Evolutionary conservation across 2,329 filamentous ascomycete species (phyloP).

Genomic region (Claviceps pusilla): DNA sequence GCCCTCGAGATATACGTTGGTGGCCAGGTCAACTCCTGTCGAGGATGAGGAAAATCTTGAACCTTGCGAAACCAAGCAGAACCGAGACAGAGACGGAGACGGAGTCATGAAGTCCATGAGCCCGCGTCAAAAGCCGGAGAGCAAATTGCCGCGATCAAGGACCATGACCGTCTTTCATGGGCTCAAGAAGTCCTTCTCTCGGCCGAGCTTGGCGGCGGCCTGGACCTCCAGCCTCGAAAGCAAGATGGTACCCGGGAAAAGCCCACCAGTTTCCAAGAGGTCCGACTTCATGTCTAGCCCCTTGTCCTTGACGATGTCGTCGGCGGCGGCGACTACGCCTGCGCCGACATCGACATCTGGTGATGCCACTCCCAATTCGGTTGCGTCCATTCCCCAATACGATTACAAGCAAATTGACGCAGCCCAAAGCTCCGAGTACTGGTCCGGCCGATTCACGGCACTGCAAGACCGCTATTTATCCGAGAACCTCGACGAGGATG

Average conservation of each 20-base stretch:
- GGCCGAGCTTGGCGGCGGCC: conserved; percentile 13
- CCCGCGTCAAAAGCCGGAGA: conserved; percentile 2
- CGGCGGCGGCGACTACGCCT: background rate
- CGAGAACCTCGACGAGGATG: conserved; percentile 13
- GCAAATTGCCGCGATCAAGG: conserved; percentile 27
- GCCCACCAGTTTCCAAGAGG: background rate
- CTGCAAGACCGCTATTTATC: conserved; percentile 33
- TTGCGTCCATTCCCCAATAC: conserved; percentile 6
- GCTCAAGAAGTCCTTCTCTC: conserved; percentile 30
- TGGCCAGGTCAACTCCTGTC: background rate
- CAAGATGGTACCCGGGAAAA: conserved; percentile 2
- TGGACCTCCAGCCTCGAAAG: conserved; percentile 8
- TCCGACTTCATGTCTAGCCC: background rate
- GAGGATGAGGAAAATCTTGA: conserved; percentile 16
- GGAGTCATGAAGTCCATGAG: background rate
- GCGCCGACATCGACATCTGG: background rate
- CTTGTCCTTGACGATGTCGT: background rate
- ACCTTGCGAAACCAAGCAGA: conserved; percentile 3
- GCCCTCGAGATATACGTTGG: conserved; percentile 6
- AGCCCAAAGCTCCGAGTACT: conserved; percentile 38
- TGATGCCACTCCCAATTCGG: background rate
- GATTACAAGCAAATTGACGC: conserved; percentile 20
- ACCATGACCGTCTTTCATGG: conserved; percentile 31
- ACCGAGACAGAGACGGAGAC: background rate
- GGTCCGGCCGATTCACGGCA: conserved; percentile 45